Percentiles rank a stretch among this genome's conserved stretches.
phyloP scores from a whole-genome alignment of 2,329 filamentous ascomycete genomes.

The Ophiocordyceps camponoti-leonardi region DNA sequence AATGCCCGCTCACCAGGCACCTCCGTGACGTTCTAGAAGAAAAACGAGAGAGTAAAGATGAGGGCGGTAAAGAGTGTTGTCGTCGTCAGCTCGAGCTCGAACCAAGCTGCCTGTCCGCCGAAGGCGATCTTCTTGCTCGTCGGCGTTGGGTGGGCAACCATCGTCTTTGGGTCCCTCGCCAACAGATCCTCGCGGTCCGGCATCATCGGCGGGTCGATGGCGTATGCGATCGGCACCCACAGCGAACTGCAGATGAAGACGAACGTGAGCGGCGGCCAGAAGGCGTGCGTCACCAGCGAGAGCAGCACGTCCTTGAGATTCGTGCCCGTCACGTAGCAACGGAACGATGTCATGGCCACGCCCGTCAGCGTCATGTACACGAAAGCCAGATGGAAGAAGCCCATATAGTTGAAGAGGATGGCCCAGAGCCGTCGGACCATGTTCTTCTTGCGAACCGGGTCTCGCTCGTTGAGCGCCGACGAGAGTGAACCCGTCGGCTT shows the following conservation, averaged over 20 bases:
- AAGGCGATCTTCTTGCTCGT: conserved; percentile 37
- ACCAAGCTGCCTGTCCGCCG: conserved; percentile 34
- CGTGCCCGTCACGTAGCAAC: conserved; percentile 24
- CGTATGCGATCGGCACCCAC: conserved; percentile 43
- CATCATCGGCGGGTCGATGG: conserved; percentile 39
- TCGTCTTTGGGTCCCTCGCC: conserved; percentile 33
- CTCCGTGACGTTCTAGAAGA: conserved; percentile 5
- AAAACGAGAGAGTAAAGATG: conserved; percentile 27
- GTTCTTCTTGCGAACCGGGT: conserved; percentile 29
- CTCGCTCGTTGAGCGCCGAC: conserved; percentile 39
- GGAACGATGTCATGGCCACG: conserved; percentile 31
- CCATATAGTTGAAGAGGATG: conserved; percentile 38
- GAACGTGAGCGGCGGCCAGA: conserved; percentile 44
- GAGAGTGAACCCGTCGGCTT: conserved; percentile 41
- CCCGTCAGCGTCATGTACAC: conserved; percentile 34
- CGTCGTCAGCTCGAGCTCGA: conserved; percentile 35
- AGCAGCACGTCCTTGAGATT: conserved; percentile 24
- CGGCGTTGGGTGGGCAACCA: conserved; percentile 31
- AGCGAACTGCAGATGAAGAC: conserved; percentile 34
- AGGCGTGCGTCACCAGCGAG: conserved; percentile 39
- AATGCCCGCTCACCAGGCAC: no score
- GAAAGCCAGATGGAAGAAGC: conserved; percentile 34
- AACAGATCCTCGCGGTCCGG: conserved; percentile 40
- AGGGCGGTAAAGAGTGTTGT: conserved; percentile 31
- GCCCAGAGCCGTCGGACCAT: conserved; percentile 35